Percentiles rank a stretch among this genome's conserved stretches.
Evolutionary conservation across 768 basidiomycete species (phyloP).

Genomic region (Sporobolomyces pararoseus): DNA sequence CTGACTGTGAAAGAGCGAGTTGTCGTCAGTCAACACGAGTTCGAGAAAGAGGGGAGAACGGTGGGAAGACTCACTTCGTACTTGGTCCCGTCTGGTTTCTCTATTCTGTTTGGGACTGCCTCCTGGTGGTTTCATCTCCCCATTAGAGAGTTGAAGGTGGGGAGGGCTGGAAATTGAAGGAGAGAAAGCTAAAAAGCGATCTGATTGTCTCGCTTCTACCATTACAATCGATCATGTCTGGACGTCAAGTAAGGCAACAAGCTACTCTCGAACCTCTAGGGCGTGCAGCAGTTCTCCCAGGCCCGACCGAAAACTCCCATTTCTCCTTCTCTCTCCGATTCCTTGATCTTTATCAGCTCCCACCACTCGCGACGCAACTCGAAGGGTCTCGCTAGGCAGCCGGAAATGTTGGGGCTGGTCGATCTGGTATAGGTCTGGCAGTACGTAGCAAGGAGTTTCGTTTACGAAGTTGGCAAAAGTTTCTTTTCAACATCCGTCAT

Average conservation of each 20-base stretch:
- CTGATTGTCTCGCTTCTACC: not conserved
- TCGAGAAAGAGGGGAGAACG: not conserved
- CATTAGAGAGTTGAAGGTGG: not conserved
- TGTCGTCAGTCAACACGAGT: not conserved
- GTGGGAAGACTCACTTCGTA: not conserved
- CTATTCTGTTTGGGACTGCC: not conserved
- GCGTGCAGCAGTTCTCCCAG: no score
- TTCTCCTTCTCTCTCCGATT: not conserved
- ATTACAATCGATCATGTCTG: constrained; percentile 4
- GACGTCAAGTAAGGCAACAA: constrained; percentile 19
- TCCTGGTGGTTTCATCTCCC: not conserved
- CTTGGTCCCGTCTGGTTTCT: not conserved
- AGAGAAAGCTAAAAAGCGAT: not conserved
- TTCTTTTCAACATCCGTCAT: no score
- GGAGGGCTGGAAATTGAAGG: not conserved
- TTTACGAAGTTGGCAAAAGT: no score
- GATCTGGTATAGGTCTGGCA: no score
- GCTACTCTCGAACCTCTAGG: not conserved
- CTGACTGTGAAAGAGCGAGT: not conserved
- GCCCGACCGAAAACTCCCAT: not conserved
- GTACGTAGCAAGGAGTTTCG: no score
- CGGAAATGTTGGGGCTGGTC: no score
- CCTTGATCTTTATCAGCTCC: not conserved
- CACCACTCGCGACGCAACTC: not conserved
- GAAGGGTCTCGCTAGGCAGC: constrained; percentile 50